Percentiles rank a stretch among this genome's conserved stretches.
phyloP scores from a whole-genome alignment of 2,329 filamentous ascomycete genomes.

The Myriosclerotinia curreyana region DNA sequence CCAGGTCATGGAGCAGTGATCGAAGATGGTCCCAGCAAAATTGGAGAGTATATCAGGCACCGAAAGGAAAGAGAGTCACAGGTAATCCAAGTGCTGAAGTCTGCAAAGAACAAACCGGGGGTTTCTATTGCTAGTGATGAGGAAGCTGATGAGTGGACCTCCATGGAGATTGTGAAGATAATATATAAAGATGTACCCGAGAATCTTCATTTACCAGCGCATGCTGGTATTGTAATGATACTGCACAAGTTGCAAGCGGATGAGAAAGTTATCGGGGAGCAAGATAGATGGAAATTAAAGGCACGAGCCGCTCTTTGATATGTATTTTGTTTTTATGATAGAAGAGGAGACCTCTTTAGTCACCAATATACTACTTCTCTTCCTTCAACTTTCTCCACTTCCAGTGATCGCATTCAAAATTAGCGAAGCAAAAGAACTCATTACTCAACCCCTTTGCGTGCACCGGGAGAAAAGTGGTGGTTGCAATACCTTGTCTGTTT shows the following conservation, averaged over 20 bases:
- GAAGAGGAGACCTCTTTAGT: neutral
- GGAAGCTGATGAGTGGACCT: slow-evolving; percentile 53
- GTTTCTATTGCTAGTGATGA: slow-evolving; percentile 25
- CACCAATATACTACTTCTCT: slow-evolving; percentile 7
- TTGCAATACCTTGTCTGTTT: slow-evolving; percentile 38
- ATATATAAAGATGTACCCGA: slow-evolving; percentile 81
- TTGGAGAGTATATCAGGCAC: slow-evolving; percentile 81
- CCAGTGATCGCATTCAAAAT: slow-evolving; percentile 64
- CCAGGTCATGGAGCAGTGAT: slow-evolving; percentile 85
- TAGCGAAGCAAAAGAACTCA: slow-evolving; percentile 77
- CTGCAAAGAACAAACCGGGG: slow-evolving; percentile 39
- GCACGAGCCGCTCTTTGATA: slow-evolving; percentile 45
- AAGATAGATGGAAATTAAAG: slow-evolving; percentile 46
- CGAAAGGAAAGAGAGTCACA: slow-evolving; percentile 76
- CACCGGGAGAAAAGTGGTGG: slow-evolving; percentile 65
- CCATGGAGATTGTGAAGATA: slow-evolving; percentile 80
- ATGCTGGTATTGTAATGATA: slow-evolving; percentile 73
- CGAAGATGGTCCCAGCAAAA: slow-evolving; percentile 65
- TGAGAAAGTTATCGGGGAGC: slow-evolving; percentile 55
- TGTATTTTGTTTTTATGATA: neutral
- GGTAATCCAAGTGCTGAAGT: slow-evolving; percentile 62
- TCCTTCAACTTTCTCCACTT: slow-evolving; percentile 37
- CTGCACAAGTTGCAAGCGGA: slow-evolving; percentile 75
- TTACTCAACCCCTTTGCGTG: slow-evolving; percentile 75
- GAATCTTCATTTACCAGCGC: slow-evolving; percentile 71